These are phyloP conservation scores for Cystobasidium pallidum DNA, from an alignment of 1,284 basidiomycete genomes.

Conservation along the genomic window DNA sequence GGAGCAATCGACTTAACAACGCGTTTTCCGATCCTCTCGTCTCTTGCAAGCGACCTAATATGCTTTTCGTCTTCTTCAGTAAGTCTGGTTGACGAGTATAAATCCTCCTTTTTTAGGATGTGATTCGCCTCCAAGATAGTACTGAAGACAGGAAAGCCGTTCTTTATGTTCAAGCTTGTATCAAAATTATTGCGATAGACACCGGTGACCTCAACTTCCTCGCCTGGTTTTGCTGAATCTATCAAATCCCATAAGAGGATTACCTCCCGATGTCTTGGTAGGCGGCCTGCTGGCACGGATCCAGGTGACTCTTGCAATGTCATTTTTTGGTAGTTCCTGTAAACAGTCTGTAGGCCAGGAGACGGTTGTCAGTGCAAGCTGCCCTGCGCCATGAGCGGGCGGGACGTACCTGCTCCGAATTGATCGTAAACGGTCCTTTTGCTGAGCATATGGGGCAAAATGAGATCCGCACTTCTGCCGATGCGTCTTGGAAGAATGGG, in stretches of 20 bases:
- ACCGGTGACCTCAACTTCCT: conserved; percentile 96
- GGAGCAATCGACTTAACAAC: conserved; percentile 98
- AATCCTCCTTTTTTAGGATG: conserved; percentile 90
- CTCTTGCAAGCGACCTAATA: conserved; percentile 81
- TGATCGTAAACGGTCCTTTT: conserved; percentile 93
- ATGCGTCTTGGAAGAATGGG: conserved; percentile 96
- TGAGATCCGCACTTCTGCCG: conserved; percentile 89
- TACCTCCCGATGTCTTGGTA: conserved; percentile 95
- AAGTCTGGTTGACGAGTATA: conserved; percentile 92
- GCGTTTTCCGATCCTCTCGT: conserved; percentile 92
- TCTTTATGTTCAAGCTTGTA: conserved; percentile 95
- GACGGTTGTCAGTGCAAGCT: not conserved
- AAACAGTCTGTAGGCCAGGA: conserved; percentile 73
- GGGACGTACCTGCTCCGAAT: conserved; percentile 79
- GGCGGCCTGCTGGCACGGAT: conserved; percentile 92
- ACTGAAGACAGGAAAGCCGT: conserved; percentile 98
- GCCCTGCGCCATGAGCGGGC: conserved; percentile 45
- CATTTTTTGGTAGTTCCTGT: conserved; percentile 99
- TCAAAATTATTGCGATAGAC: conserved; percentile 99
- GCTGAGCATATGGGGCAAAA: conserved; percentile 92
- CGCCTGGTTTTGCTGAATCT: conserved; percentile 95
- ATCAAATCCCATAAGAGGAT: conserved; percentile 97
- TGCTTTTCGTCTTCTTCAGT: conserved; percentile 95
- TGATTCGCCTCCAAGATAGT: conserved; percentile 98
- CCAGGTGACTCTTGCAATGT: conserved; percentile 98